phyloP scores from a whole-genome alignment of 805 yeast species.

The Cyberlindnera japonica region DNA sequence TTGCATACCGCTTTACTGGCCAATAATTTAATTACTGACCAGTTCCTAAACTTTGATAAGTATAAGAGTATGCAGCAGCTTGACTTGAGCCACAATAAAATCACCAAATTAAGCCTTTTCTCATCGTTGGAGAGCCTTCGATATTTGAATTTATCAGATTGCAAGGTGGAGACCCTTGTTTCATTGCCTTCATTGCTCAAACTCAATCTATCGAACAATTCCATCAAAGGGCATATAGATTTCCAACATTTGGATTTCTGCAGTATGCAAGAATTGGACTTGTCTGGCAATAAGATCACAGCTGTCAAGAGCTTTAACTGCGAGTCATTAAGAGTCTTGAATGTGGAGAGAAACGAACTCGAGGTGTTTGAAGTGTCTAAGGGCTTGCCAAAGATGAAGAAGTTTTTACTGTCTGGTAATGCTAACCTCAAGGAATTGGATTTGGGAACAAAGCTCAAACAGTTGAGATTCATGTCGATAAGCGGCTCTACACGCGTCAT shows the following conservation, averaged over 20 bases:
- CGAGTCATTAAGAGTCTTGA: conserved; percentile 5
- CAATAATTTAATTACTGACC: conserved; percentile 21
- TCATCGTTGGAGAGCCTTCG: conserved; percentile 25
- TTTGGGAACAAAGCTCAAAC: conserved; percentile 1
- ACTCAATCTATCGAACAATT: conserved; percentile 16
- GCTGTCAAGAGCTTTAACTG: conserved; percentile 1
- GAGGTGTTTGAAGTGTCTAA: background rate
- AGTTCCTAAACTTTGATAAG: conserved; percentile 18
- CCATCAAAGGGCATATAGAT: conserved; percentile 11
- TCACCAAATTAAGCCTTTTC: conserved; percentile 32
- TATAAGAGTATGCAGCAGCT: conserved; percentile 27
- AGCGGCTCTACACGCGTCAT: conserved; percentile 1
- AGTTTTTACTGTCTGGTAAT: conserved; percentile 10
- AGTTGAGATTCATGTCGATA: conserved; percentile 7
- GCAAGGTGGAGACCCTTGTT: conserved; percentile 31
- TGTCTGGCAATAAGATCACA: conserved; percentile 16
- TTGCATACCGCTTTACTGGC: conserved; percentile 14
- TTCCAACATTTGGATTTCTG: conserved; percentile 6
- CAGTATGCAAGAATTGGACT: conserved; percentile 18
- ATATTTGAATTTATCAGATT: conserved; percentile 29
- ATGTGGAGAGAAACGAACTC: conserved; percentile 9
- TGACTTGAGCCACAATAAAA: conserved; percentile 39
- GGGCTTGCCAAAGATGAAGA: conserved; percentile 11
- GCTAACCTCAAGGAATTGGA: background rate
- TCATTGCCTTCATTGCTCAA: conserved; percentile 11